phyloP scores from a whole-genome alignment of 2,329 filamentous ascomycete species.

The Ophiognomonia clavigignenti-juglandacearum region DNA sequence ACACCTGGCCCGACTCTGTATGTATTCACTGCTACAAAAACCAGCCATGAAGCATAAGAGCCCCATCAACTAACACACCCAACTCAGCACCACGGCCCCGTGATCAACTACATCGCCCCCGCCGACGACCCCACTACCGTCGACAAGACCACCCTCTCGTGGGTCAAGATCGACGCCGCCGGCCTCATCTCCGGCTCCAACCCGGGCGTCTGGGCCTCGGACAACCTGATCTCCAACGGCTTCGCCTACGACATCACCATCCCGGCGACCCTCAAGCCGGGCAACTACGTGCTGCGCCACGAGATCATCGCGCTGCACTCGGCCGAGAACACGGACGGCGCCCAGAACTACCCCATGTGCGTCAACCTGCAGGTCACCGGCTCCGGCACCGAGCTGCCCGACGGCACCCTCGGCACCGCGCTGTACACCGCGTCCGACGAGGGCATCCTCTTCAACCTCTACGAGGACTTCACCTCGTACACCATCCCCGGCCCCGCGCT shows the following conservation, averaged over 20 bases:
- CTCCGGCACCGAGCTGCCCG: conserved; percentile 24
- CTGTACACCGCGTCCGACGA: conserved; percentile 20
- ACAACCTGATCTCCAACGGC: conserved; percentile 39
- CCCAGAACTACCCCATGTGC: conserved; percentile 44
- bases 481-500: conserved; percentile 24
- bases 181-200: conserved; percentile 44
- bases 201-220: conserved; percentile 47
- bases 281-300: conserved; percentile 41
- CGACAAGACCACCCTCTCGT: conserved; percentile 48
- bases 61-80: neutral
- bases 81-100: conserved; percentile 42
- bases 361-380: conserved; percentile 39
- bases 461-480: conserved; percentile 18
- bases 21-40: no score
- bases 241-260: conserved; percentile 40
- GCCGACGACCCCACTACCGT: conserved; percentile 50
- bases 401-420: conserved; percentile 21
- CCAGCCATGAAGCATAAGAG: no score
- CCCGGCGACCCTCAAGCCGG: conserved; percentile 28
- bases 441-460: conserved; percentile 24
- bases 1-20: conserved; percentile 28
- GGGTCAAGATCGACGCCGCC: conserved; percentile 58
- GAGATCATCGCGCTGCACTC: conserved; percentile 44
- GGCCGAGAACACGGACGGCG: conserved; percentile 33
- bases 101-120: conserved; percentile 60